Base-by-base conservation (phyloP, 139 green algal genomes). In the Coccomyxa sp. region DNA sequence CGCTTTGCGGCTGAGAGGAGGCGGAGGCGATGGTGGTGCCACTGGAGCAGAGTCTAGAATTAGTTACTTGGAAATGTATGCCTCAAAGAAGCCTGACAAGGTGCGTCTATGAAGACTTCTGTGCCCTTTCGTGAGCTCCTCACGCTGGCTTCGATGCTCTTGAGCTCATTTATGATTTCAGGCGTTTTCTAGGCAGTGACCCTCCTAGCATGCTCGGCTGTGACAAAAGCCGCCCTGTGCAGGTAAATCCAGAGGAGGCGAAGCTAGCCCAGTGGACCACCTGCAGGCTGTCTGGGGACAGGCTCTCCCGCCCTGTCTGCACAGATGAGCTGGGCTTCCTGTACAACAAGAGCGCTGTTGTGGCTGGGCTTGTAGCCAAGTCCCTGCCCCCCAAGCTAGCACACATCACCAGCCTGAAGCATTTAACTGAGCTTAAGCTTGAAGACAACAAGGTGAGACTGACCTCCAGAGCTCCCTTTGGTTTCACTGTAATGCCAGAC, bases 21-120 rank as follows among this genome's bases (percentile, higher is more conserved):
- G 90, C 22, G 93, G 93, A 71, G 94, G 93, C 39, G 94, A 98
- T 88, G 94, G 94, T 24, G 94, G 94, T 35, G 93, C 92, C 7
- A 98, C 94, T 0, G 93, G 94, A 0, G 93, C 94, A 27, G 94
- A 98, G 86, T 94, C 87, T 7, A 82, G 94, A 6, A 89, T 84
- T 22, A 90, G 86, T 71, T 98, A 95, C 80, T 81, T 98, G 70
- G 92, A 96, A 83, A 98, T 98, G 94, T 98, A 97, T 76, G 69
- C 83, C 38, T 79, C 79, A 0, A 92, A 91, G 70, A 95, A 95
- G 68, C 75, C 81, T 9, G 91, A 91, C 40, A 95, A 96, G 85
- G 89, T 92, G 29, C 14, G 39, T 24, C 1, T 7, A 55, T 18
- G 55, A 18, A 64, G 50, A 64, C 3, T 18, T 31, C 27, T 64